Base-by-base conservation (phyloP, 2,329 filamentous ascomycete species). In the Colletotrichum tofieldiae region DNA sequence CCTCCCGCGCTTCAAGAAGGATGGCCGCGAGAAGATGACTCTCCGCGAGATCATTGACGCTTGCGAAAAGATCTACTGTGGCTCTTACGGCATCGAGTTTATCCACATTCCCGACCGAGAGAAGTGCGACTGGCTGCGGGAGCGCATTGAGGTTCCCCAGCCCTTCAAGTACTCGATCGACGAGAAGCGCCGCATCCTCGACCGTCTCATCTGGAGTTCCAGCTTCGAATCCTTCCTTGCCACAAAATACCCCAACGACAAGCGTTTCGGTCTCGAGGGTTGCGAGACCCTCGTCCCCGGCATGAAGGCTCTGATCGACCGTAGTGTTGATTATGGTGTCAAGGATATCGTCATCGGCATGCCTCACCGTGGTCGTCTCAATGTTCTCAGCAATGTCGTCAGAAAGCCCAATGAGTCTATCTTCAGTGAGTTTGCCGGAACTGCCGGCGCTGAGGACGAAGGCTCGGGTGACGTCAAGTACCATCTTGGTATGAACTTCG, bases 301-400 rank as follows among this genome's bases (percentile, higher is more conserved):
- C 83, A 99, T 99, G 96, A 99, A 99, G 89, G 96, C 96, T 65
- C 87, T 99, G 75, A 99, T 99, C 76, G 96, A 99, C 84, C 94
- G 96, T 80, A 98, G 95, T 81, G 96, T 99, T 77, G 96, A 99
- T 82, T 98, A 98, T 80, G 96, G 96, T 72, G 93, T 99, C 80
- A 98, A 98, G 88, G 96, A 99, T 81, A 98, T 99, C 78, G 94
- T 99, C 80, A 99, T 99, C 80, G 96, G 96, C 79, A 99, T 99
- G 96, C 96, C 96, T 76, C 96, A 99, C 84, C 95, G 96, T 90
- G 96, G 96, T 80, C 94, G 96, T 88, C 91, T 99, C 75, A 99
- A 99, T 81, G 95, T 99, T 65, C 91, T 99, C 75, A 97, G 93
- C 87, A 99, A 99, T 86, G 96, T 99, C 80, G 96, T 99, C 77